Conservation (phyloP, 306 rosid species). For the Castanopsis chinensis region DNA sequence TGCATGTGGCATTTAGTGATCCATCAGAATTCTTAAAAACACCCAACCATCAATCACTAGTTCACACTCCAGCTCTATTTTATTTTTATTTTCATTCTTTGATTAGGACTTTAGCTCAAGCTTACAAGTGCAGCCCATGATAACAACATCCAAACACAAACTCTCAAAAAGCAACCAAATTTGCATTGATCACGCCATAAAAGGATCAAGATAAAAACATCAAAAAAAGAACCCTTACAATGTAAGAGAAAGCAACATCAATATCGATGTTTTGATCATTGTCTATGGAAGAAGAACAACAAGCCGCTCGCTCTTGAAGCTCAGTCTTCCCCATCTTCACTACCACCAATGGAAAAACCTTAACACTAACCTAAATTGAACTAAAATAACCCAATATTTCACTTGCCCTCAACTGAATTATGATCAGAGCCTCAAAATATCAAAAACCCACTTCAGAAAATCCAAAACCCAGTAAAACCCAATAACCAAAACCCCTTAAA, state of each 20-base stretch:
- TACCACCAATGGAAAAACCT: slow-evolving; percentile 28
- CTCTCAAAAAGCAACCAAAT: background rate
- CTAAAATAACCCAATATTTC: background rate
- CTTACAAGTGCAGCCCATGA: background rate
- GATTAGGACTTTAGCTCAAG: background rate
- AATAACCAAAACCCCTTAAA: too few species aligned
- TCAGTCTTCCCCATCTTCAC: slow-evolving; percentile 76
- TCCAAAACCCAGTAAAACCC: background rate
- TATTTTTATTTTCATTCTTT: background rate
- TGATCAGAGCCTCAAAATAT: background rate
- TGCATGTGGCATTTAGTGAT: slow-evolving; percentile 5
- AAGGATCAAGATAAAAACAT: slow-evolving; percentile 26
- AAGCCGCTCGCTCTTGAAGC: slow-evolving; percentile 91
- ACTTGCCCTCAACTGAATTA: background rate
- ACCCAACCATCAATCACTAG: background rate
- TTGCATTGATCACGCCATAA: slow-evolving; percentile 40
- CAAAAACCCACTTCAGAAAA: background rate
- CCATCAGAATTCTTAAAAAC: slow-evolving; percentile 15
- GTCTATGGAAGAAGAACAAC: slow-evolving; percentile 42
- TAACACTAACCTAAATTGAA: slow-evolving; percentile 34
- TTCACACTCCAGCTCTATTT: background rate
- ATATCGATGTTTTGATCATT: slow-evolving; percentile 69
- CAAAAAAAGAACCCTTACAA: slow-evolving; percentile 54
- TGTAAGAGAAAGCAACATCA: slow-evolving; percentile 74
- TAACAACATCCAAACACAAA: background rate